Conservation (phyloP, 2,329 filamentous ascomycete species). For the Myriosclerotinia scirpicola region DNA sequence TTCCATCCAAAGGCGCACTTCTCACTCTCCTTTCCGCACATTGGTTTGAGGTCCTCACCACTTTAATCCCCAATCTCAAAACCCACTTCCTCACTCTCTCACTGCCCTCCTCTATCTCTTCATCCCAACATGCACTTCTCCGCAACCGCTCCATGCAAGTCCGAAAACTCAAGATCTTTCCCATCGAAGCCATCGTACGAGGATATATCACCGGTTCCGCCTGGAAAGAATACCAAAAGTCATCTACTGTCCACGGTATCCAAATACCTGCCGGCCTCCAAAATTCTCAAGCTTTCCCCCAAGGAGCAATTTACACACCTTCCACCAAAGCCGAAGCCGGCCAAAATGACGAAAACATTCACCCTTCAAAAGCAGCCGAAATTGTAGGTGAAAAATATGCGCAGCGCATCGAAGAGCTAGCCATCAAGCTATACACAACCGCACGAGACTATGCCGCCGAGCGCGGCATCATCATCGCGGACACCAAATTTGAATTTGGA, state of each 20-base stretch:
- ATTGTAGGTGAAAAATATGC: conserved; percentile 58
- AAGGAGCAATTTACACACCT: conserved; percentile 64
- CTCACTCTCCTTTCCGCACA: conserved; percentile 66
- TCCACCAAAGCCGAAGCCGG: conserved; percentile 67
- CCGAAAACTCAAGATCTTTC: conserved; percentile 61
- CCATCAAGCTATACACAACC: conserved; percentile 58
- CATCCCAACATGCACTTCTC: conserved; percentile 45
- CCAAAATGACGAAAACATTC: conserved; percentile 69
- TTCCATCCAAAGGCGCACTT: conserved; percentile 66
- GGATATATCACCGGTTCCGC: conserved; percentile 74
- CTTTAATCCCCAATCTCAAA: conserved; percentile 55
- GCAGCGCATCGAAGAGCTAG: conserved; percentile 56
- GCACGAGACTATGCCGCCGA: conserved; percentile 55
- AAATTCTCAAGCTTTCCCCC: conserved; percentile 61
- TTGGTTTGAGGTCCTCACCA: conserved; percentile 65
- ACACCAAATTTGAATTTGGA: conserved; percentile 76
- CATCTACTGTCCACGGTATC: conserved; percentile 66
- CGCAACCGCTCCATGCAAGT: conserved; percentile 65
- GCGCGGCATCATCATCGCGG: conserved; percentile 68
- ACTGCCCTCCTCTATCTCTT: conserved; percentile 52
- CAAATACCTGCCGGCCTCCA: conserved; percentile 55
- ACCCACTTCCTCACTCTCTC: conserved; percentile 63
- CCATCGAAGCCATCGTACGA: conserved; percentile 69
- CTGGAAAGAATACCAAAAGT: conserved; percentile 66
- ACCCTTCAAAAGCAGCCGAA: conserved; percentile 52